Base-by-base conservation (phyloP, 2,329 filamentous ascomycete species). In the Penicillium sp. region DNA sequence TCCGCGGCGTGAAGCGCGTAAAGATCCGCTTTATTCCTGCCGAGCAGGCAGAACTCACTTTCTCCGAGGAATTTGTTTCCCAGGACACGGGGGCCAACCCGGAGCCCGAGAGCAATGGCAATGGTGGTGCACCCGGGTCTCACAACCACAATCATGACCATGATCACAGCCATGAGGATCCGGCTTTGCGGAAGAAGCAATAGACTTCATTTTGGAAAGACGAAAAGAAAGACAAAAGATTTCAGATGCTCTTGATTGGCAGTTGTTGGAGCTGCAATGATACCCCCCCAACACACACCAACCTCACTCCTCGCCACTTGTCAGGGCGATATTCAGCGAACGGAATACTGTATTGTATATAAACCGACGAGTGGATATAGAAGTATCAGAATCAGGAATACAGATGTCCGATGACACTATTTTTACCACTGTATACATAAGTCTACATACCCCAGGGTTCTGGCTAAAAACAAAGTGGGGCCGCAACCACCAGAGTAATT, bases 1-100 rank as follows among this genome's bases (percentile, higher is more conserved):
- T 97, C 15, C 87, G 91, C 63, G 94, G 95, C 1, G 92, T 95
- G 42, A 89, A 92, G 76, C 87, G 91, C 65, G 86, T 99, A 37
- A 89, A 91, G 64, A 85, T 98, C 56, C 88, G 93, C 45, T 98
- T 98, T 74, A 86, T 95, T 33, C 86, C 90, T 40, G 86, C 87
- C 68, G 88, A 91, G 19, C 83, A 84, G 30, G 77, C 81, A 13
- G 77, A 81, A 33, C 81, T 81, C 44, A 83, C 85, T 59, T 85
- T 89, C 70, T 88, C 91, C 63, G 91, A 96, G 74, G 93, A 98
- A 76, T 93, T 93, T 71, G 91, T 93, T 65, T 79, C 84, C 2
- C 85, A 86, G 2, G 85, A 90, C 69, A 80, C 83, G 15, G 79
- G 80, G 69, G 81, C 78, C 44, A 87, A 82, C 68, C 87, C 86